Conservation (phyloP, 2,329 filamentous ascomycete genomes). For the Fusarium buharicum region DNA sequence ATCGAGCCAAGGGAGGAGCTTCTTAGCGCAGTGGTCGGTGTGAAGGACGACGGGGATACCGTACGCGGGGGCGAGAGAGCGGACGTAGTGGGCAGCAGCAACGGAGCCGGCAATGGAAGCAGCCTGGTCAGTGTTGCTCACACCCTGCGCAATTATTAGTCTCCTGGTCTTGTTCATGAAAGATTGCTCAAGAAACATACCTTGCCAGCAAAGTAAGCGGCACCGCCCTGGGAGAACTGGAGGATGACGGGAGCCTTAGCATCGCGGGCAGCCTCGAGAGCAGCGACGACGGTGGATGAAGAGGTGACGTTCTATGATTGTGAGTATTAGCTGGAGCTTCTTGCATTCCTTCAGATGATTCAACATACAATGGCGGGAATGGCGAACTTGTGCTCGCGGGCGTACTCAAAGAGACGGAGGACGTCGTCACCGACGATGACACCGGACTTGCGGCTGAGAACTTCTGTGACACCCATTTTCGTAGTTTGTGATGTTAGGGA, state of each 20-base stretch:
- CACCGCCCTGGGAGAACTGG: slow-evolving; percentile 92
- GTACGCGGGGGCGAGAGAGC: slow-evolving; percentile 85
- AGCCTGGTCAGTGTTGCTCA: slow-evolving; percentile 82
- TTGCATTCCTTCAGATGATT: background rate
- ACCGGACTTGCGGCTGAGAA: slow-evolving; percentile 63
- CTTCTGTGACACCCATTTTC: slow-evolving; percentile 54
- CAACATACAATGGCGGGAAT: slow-evolving; percentile 77
- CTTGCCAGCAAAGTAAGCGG: slow-evolving; percentile 93
- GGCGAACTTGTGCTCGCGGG: slow-evolving; percentile 86
- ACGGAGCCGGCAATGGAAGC: slow-evolving; percentile 90
- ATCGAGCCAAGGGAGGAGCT: slow-evolving; percentile 97
- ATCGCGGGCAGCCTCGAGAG: slow-evolving; percentile 95
- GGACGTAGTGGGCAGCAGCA: slow-evolving; percentile 93
- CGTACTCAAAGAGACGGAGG: slow-evolving; percentile 83
- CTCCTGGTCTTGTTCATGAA: slow-evolving; percentile 22
- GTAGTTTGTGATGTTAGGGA: slow-evolving; percentile 39
- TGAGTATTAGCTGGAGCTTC: slow-evolving; percentile 4
- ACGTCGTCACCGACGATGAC: slow-evolving; percentile 67
- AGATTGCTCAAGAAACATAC: slow-evolving; percentile 51
- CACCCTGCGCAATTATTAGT: slow-evolving; percentile 62
- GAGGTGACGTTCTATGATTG: slow-evolving; percentile 82
- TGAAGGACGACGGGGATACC: slow-evolving; percentile 92
- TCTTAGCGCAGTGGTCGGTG: slow-evolving; percentile 99
- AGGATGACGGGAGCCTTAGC: slow-evolving; percentile 91
- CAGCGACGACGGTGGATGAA: slow-evolving; percentile 78